Base-by-base conservation (phyloP, 352 stramenopile species). In the Globisporangium takayamanum region DNA sequence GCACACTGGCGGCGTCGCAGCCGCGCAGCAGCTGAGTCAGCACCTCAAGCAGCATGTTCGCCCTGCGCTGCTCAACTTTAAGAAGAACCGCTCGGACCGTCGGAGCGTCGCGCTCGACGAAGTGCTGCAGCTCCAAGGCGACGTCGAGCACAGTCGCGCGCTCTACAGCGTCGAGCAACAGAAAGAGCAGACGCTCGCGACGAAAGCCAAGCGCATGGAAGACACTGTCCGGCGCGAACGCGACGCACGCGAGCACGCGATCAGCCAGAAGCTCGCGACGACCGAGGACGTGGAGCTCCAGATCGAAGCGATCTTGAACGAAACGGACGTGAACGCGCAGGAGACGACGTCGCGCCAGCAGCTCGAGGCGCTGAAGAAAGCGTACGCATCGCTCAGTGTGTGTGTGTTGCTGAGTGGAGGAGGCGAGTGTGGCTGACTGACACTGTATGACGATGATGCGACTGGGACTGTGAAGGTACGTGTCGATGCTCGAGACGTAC, bases 261-360 rank as follows among this genome's bases (percentile, higher is more conserved):
- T 84, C 39, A 62, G 61, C 39, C 70, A 82, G 44, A 88, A 89
- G 42, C 41, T 71, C 2, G 52, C 63, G 1, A 78, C 72, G 44
- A 81, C 71, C 2, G 80, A 88, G 74, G 80, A 90, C 52, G 68
- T 92, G 26, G 83, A 90, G 65, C 61, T 85, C 12, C 72, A 84
- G 59, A 89, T 90, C 44, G 76, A 78, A 46, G 76, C 70, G 26
- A 90, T 89, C 36, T 62, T 74, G 8, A 89, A 89, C 50, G 76
- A 83, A 39, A 59, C 76, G 28, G 80, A 86, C 30, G 65, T 85
- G 14, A 55, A 64, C 2, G 63, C 73, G 39, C 73, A 85, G 58
- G 73, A 84, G 59, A 18, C 49, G 12, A 65, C 75, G 44, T 73
- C 73, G 33, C 57, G 57, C 5, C 59, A 88, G 50, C 57, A 77